Evolutionary conservation across 768 basidiomycete genomes (phyloP).

Genomic region (Boletus sp.): DNA sequence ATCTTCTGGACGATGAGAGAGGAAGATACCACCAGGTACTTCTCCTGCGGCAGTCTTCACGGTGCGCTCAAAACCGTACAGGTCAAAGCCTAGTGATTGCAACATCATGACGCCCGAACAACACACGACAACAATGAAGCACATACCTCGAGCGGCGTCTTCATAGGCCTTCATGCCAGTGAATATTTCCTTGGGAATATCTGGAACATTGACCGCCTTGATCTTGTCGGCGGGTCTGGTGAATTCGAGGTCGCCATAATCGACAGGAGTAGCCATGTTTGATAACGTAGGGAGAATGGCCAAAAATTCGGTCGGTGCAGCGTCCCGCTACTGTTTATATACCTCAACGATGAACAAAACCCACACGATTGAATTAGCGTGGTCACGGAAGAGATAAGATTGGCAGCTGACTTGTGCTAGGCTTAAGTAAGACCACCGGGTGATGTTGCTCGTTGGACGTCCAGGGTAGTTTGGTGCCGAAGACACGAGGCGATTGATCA

Average conservation of each 20-base stretch:
- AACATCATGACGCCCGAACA: neutral
- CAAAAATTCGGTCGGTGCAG: neutral
- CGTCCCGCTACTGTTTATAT: neutral
- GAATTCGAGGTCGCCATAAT: conserved; percentile 34
- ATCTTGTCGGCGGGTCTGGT: conserved; percentile 38
- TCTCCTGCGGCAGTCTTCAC: conserved; percentile 10
- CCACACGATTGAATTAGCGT: neutral
- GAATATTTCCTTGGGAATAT: conserved; percentile 34
- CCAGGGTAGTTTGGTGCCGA: neutral
- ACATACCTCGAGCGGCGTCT: conserved; percentile 36
- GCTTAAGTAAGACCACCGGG: too few relatives aligned
- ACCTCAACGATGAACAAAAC: neutral
- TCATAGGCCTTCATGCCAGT: conserved; percentile 39
- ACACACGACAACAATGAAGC: neutral
- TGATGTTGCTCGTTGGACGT: too few relatives aligned
- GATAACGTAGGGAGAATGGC: neutral
- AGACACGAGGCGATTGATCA: neutral
- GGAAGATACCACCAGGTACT: conserved; percentile 27
- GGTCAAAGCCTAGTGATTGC: conserved; percentile 23
- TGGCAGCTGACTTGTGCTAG: neutral
- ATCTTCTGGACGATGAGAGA: conserved; percentile 40
- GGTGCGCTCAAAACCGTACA: conserved; percentile 29
- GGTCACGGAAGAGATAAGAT: conserved; percentile 9
- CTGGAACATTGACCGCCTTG: conserved; percentile 37
- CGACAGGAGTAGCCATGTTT: conserved; percentile 21